phyloP scores from a whole-genome alignment of 331 rosid species.

The Stylosanthes scabra region DNA sequence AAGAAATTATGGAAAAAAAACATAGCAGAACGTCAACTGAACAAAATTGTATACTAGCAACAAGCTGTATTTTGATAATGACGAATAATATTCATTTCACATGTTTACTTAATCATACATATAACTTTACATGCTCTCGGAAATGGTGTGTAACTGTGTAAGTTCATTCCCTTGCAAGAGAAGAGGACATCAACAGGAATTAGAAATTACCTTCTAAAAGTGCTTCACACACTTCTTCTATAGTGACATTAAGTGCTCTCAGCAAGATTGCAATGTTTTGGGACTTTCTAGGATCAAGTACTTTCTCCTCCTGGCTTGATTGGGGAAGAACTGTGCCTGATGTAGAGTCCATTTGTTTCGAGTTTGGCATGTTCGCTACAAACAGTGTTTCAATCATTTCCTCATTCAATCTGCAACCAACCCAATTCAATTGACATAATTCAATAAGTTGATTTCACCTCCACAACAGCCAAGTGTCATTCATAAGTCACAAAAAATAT shows the following conservation, averaged over 20 bases:
- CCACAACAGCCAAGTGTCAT: not conserved
- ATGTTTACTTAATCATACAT: not conserved
- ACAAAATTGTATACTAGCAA: conserved; percentile 1
- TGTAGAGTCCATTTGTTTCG: conserved; percentile 40
- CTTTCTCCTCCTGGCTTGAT: conserved; percentile 50
- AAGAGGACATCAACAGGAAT: not conserved
- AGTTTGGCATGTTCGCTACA: conserved; percentile 52
- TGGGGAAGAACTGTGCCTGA: conserved; percentile 40
- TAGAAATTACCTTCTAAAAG: conserved; percentile 76
- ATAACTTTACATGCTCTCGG: not conserved
- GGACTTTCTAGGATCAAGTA: conserved; percentile 63
- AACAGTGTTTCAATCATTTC: conserved; percentile 67
- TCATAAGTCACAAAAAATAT: conserved; percentile 14
- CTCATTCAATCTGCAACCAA: conserved; percentile 63
- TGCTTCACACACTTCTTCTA: conserved; percentile 73
- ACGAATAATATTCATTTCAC: conserved; percentile 1
- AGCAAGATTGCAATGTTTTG: conserved; percentile 65
- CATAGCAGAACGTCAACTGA: not conserved
- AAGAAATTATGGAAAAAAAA: not conserved
- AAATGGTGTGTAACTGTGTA: not conserved
- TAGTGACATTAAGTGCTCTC: conserved; percentile 60
- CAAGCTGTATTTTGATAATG: not conserved
- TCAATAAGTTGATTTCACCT: conserved; percentile 28
- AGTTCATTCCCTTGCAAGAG: conserved; percentile 4
- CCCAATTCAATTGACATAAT: conserved; percentile 35